Evolutionary conservation across 2,329 filamentous ascomycete genomes (phyloP).

Genomic region (Trichophyton mentagrophytes): DNA sequence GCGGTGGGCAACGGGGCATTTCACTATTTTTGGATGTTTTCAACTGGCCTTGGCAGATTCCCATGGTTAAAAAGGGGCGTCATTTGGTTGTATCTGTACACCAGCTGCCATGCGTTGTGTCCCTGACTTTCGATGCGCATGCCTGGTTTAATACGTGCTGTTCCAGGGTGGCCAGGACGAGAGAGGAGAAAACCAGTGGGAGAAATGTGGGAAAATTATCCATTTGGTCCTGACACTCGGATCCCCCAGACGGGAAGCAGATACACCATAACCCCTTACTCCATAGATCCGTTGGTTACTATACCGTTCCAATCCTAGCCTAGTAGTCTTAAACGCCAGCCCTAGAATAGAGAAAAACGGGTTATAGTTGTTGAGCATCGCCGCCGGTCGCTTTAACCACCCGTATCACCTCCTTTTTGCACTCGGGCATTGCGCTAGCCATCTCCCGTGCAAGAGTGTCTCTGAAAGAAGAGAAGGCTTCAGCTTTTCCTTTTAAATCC

Average conservation of each 20-base stretch:
- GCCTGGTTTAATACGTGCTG: not conserved
- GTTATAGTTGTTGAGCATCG: slow-evolving; percentile 2
- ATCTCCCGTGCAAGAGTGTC: slow-evolving; percentile 48
- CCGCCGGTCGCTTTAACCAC: slow-evolving; percentile 35
- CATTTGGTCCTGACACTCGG: not conserved
- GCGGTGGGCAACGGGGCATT: not conserved
- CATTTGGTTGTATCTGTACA: not conserved
- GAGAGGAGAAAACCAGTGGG: not conserved
- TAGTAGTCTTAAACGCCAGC: not conserved
- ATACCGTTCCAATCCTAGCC: not conserved
- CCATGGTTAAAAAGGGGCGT: not conserved
- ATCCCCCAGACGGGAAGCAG: not conserved
- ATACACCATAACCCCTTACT: not conserved
- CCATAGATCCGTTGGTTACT: not conserved
- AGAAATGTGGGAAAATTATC: not conserved
- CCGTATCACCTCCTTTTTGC: slow-evolving; percentile 40
- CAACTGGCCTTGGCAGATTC: not conserved
- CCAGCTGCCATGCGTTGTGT: not conserved
- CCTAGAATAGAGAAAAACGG: not conserved
- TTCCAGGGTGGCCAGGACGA: not conserved
- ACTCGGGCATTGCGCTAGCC: slow-evolving; percentile 45
- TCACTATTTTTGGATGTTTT: slow-evolving; percentile 1
- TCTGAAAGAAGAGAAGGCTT: slow-evolving; percentile 47
- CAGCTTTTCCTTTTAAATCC: slow-evolving; percentile 47
- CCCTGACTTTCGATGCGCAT: not conserved